Base-by-base conservation (phyloP, 2,329 filamentous ascomycete genomes). In the Colletotrichum zoysiae region DNA sequence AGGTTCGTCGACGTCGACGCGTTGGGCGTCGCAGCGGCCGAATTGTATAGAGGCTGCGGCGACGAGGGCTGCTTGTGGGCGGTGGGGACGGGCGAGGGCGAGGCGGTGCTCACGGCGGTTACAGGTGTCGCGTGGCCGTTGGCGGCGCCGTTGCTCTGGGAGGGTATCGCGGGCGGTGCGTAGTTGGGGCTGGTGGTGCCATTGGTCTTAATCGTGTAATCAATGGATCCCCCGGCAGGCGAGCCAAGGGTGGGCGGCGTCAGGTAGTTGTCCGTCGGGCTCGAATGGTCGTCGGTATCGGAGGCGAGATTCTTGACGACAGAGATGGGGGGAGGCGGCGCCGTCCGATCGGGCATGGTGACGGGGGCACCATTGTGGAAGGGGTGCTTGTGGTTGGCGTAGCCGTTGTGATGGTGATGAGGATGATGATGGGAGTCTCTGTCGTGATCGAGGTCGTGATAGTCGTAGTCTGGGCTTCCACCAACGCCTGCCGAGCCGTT, bases 31-130 rank as follows among this genome's bases (percentile, higher is more conserved):
- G 81, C 76, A 40, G 79, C 77, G 64, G 81, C 79, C 35, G 82
- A 78, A 65, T 83, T 82, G 76, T 90, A 89, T 77, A 88, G 78
- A 62, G 91, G 86, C 12, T 92, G 88, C 23, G 86, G 83, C 59
- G 81, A 82, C 33, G 78, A 63, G 59, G 75, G 67, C 65, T 75
- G 75, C 62, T 73, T 57, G 5, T 74, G 70, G 16, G 51, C 44
- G 38, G 68, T 76, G 26, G 75, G 59, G 7, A 77, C 76, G 3
- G 76, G 67, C 40, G 70, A 74, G 3, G 76, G 67, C 7, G 73
- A 65, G 9, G 55, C 35, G 55, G 56, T 65, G 70, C 66, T 66
- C 26, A 56, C 40, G 18, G 55, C 66, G 35, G 53, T 74, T 58
- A 33, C 63, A n/a, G 67, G 73, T 50, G 70, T 66, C n/a, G 62